phyloP scores from a whole-genome alignment of 2,329 filamentous ascomycete species.

The Didymella glomerata region DNA sequence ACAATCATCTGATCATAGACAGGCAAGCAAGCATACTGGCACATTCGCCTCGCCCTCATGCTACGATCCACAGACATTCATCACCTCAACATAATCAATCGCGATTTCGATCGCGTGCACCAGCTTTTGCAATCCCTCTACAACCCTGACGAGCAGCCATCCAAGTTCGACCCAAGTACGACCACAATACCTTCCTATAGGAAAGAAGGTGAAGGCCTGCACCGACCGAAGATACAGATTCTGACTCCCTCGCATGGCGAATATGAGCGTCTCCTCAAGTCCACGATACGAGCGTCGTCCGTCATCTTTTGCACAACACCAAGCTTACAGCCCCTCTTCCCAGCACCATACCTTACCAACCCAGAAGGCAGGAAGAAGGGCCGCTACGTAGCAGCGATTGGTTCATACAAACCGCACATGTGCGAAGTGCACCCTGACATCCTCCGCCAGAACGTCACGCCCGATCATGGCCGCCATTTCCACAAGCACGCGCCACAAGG shows the following conservation, averaged over 20 bases:
- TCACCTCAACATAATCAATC: conserved; percentile 84
- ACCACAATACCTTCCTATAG: conserved; percentile 29
- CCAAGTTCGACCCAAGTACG: conserved; percentile 23
- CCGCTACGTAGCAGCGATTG: conserved; percentile 75
- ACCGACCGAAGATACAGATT: conserved; percentile 68
- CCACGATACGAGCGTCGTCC: conserved; percentile 75
- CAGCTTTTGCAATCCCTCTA: conserved; percentile 64
- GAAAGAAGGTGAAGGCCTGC: conserved; percentile 28
- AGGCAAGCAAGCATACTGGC: conserved; percentile 87
- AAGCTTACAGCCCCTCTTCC: conserved; percentile 76
- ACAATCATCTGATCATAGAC: not conserved
- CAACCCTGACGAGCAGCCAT: conserved; percentile 52
- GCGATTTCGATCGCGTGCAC: conserved; percentile 68
- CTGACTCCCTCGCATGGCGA: conserved; percentile 76
- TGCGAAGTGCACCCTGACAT: conserved; percentile 82
- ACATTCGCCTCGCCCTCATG: conserved; percentile 82
- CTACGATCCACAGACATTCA: conserved; percentile 74
- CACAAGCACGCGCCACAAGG: conserved; percentile 70
- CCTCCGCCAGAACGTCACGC: conserved; percentile 68
- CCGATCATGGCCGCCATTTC: conserved; percentile 66
- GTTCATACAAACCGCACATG: conserved; percentile 77
- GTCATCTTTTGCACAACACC: conserved; percentile 92
- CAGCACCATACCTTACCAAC: conserved; percentile 74
- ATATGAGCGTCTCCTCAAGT: conserved; percentile 71
- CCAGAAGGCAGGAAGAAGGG: conserved; percentile 74